A percentile compares a stretch with the other conserved stretches of the same genome.
phyloP scores from a whole-genome alignment of 129 eudicot genomes.

The Ambrosia trifida region DNA sequence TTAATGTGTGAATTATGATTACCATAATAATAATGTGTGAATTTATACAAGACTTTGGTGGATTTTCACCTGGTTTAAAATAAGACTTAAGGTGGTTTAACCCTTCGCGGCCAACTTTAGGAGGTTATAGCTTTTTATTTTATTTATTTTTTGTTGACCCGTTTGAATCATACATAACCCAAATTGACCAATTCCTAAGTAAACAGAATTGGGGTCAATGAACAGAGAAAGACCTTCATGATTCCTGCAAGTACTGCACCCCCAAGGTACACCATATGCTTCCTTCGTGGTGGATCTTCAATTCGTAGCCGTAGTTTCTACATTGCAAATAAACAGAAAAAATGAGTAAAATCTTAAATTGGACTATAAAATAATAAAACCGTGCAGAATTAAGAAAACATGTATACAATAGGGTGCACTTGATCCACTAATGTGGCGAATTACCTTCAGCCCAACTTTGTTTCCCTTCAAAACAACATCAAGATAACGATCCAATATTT shows the following conservation, averaged over 20 bases:
- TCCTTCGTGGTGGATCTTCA: conserved; percentile 98
- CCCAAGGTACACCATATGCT: conserved; percentile 99
- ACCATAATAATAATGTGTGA: not conserved
- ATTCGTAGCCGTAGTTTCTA: conserved; percentile 87
- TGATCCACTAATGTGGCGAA: not conserved
- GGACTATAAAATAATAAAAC: not conserved
- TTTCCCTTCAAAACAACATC: conserved; percentile 94
- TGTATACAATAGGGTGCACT: no score
- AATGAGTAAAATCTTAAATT: conserved; percentile 11
- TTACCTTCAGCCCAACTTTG: conserved; percentile 94
- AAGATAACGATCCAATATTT: conserved; percentile 92
- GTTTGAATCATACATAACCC: no score
- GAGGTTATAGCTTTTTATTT: no score
- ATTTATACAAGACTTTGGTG: not conserved
- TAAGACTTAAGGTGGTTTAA: not conserved
- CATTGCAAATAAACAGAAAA: conserved; percentile 17
- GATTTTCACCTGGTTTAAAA: conserved; percentile 7
- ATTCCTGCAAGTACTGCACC: conserved; percentile 99
- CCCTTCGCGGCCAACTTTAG: no score
- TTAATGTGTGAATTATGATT: not conserved
- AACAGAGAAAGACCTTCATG: conserved; percentile 63
- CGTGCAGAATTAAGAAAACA: no score
- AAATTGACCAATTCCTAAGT: no score
- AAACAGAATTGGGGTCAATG: no score
- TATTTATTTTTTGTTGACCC: no score